Evolutionary conservation across 2,329 filamentous ascomycete genomes (phyloP).

Genomic region (Meredithiella fracta): DNA sequence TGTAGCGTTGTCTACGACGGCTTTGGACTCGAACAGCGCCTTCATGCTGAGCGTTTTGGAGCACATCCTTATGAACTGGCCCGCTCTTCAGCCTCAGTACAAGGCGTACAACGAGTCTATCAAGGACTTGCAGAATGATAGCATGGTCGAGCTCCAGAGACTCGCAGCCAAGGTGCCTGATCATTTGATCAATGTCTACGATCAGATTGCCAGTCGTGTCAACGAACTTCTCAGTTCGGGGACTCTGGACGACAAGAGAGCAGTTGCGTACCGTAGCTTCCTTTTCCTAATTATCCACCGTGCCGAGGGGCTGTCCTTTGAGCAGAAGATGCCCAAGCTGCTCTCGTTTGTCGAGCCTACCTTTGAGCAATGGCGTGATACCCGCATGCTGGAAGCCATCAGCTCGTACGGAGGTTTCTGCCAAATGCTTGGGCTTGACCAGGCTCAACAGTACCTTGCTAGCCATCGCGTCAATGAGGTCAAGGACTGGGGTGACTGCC

Average conservation of each 20-base stretch:
- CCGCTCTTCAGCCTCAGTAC: slow-evolving; percentile 54
- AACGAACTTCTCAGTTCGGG: slow-evolving; percentile 61
- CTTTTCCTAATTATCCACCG: slow-evolving; percentile 91
- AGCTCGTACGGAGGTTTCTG: slow-evolving; percentile 66
- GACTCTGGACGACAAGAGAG: slow-evolving; percentile 62
- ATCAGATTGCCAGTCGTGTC: slow-evolving; percentile 69
- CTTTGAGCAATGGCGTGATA: slow-evolving; percentile 60
- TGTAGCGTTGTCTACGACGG: slow-evolving; percentile 70
- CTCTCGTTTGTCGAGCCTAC: slow-evolving; percentile 69
- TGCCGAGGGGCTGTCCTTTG: slow-evolving; percentile 54
- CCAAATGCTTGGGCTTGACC: slow-evolving; percentile 59
- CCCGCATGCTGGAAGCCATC: slow-evolving; percentile 50
- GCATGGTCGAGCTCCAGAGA: slow-evolving; percentile 74
- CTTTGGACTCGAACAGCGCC: slow-evolving; percentile 55
- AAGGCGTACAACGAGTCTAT: slow-evolving; percentile 71
- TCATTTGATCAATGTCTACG: slow-evolving; percentile 73
- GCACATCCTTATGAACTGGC: slow-evolving; percentile 72
- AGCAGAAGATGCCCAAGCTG: slow-evolving; percentile 55
- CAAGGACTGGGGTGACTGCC: slow-evolving; percentile 64
- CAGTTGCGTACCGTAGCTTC: slow-evolving; percentile 75
- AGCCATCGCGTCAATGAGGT: slow-evolving; percentile 57
- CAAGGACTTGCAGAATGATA: slow-evolving; percentile 71
- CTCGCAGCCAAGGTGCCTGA: slow-evolving; percentile 84
- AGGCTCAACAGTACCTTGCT: slow-evolving; percentile 64
- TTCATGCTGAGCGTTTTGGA: slow-evolving; percentile 85